Base-by-base conservation (phyloP, 2,329 filamentous ascomycete genomes). In the Penicillium nordicum region DNA sequence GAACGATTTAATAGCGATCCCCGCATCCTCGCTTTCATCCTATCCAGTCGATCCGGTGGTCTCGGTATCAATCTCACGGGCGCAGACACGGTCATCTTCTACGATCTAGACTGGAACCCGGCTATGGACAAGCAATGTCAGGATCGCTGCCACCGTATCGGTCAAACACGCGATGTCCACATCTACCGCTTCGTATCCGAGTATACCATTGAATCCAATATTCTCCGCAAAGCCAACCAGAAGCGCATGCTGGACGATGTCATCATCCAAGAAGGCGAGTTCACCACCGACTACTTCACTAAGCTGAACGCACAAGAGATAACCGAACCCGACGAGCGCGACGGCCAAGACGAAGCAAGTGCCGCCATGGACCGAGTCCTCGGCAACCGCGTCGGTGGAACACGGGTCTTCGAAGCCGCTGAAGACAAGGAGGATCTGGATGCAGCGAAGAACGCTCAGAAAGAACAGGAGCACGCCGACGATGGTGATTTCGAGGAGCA, bases 81-180 rank as follows among this genome's bases (percentile, higher is more conserved):
- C 47, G 94, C 94, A 5, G 94, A 97, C 72, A 96, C 92, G 0
- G 94, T 99, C 67, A 97, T 99, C 63, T 99, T 99, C 74, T 99
- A 97, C 75, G 94, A 99, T 69, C 87, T 97, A 57, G 94, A 99
- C 72, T 99, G 95, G 95, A 99, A 99, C 68, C 94, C 94, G 0
- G 94, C 95, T 50, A 99, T 99, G 94, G 94, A 99, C 78, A 96
- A 96, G 74, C 94, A 99, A 74, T 99, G 94, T 68, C 95, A 99
- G 76, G 95, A 99, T 72, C 86, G 94, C 67, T 95, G 91, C 67
- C 94, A 99, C 76, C 90, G 94, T 63, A 99, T 99, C 64, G 94
- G 94, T 1, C 94, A 99, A 74, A 97, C 94, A 0, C 88, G 94
- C 30, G 94, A 99, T 71, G 94, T 99, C 32, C 93, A 97, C 73